Evolutionary conservation across 2,329 filamentous ascomycete genomes (phyloP), one percentile per base, ranked within the genome.

Genomic region (Aspergillus jensenii): DNA sequence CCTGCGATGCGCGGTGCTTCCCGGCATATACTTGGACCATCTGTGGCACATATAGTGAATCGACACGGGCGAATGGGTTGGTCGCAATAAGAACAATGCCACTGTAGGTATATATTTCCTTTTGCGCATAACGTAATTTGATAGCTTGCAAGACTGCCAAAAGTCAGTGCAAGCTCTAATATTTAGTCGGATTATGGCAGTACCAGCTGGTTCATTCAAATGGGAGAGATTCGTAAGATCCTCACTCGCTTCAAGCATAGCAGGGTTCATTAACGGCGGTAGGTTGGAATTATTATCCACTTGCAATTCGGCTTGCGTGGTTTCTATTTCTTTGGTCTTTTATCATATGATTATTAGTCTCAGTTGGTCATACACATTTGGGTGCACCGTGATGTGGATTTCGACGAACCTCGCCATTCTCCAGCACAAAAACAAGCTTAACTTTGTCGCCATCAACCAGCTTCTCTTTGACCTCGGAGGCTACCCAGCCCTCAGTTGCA

Each of bases 11-110:
- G 77, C 95, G 86, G 77, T 97, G 93, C 78, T 93, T 98, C 71
- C 95, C 95, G 56, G 95, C 93, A 78, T 99, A 99, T 40, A 98
- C 92, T 76, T 99, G 95, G n/a, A 99, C 93, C 93, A 99, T 99
- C 65, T 95, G 95, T 17, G 93, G 93, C 11, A 99, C 95, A 77
- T 99, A 99, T 71, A 99, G 87, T 43, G 95, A 99, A 76, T 99
- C 95, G 66, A 99, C 93, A 65, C 95, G 86, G 54, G 96, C 95
- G 71, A 99, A 99, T 21, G 95, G 95, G 79, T 99, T 99, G 63
- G 95, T 96, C 62, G 95, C 95, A 80, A 99, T 99, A 67, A 99
- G 84, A 65, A 99, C 95, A 72, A 99, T 98, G 73, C 95, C 95
- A 74, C 91, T 96, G 81, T 99, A 99, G 71, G 95, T 99, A 82